Conservation (phyloP, 2,329 filamentous ascomycete genomes). For the Mariannaea sp. region DNA sequence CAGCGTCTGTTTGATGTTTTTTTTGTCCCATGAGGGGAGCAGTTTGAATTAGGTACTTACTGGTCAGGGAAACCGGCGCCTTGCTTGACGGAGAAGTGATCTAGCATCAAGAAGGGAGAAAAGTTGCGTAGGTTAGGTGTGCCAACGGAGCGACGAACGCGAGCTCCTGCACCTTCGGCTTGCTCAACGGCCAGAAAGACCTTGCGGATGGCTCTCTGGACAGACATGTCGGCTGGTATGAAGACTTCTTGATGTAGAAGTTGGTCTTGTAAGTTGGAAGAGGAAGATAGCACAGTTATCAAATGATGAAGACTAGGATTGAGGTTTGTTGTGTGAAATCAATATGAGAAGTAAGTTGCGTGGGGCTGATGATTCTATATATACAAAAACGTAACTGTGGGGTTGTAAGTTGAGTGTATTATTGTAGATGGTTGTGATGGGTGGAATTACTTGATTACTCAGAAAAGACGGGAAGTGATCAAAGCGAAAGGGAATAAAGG, state of each 20-base stretch:
- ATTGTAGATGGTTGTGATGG: too few relatives aligned
- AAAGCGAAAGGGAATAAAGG: too few relatives aligned
- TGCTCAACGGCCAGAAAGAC: slow-evolving; percentile 85
- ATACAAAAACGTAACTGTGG: too few relatives aligned
- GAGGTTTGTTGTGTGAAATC: too few relatives aligned
- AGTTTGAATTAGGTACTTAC: slow-evolving; percentile 34
- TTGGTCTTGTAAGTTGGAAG: too few relatives aligned
- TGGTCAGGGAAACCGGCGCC: slow-evolving; percentile 93
- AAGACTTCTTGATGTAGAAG: slow-evolving; percentile 36
- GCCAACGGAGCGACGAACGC: slow-evolving; percentile 85
- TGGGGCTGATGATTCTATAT: too few relatives aligned
- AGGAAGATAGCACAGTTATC: too few relatives aligned
- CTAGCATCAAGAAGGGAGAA: slow-evolving; percentile 93
- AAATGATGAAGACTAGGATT: too few relatives aligned
- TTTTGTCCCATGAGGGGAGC: background rate
- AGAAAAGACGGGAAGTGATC: too few relatives aligned
- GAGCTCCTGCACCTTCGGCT: slow-evolving; percentile 84
- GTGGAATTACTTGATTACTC: too few relatives aligned
- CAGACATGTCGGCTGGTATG: slow-evolving; percentile 63
- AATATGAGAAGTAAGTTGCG: too few relatives aligned
- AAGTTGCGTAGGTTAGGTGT: slow-evolving; percentile 83
- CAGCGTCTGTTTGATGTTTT: background rate
- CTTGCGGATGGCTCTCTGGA: slow-evolving; percentile 77
- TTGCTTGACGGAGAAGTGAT: slow-evolving; percentile 81
- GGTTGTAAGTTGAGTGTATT: too few relatives aligned